Evolutionary conservation across 2,329 filamentous ascomycete genomes (phyloP).

Genomic region (Ramichloridium luteum): DNA sequence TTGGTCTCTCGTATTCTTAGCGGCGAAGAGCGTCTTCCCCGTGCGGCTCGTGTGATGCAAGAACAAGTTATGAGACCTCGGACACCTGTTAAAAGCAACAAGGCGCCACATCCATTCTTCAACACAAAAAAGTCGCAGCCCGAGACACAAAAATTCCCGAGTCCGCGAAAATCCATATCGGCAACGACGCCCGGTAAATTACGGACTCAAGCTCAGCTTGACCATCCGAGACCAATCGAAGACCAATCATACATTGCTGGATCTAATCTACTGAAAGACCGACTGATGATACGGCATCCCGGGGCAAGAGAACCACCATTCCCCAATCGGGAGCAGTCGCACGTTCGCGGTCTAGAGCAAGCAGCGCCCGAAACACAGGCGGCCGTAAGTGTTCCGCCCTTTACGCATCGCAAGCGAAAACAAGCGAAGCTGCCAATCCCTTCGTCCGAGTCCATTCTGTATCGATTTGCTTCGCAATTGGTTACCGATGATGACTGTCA

Average conservation of each 20-base stretch:
- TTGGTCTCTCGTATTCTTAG: slow-evolving; percentile 53
- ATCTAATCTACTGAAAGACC: slow-evolving; percentile 22
- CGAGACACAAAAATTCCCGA: slow-evolving; percentile 17
- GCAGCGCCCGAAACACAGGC: slow-evolving; percentile 1
- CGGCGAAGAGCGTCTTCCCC: slow-evolving; percentile 23
- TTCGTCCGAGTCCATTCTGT: slow-evolving; percentile 16
- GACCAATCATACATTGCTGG: slow-evolving; percentile 10
- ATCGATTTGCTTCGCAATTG: slow-evolving; percentile 11
- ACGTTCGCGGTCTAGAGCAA: slow-evolving; percentile 43
- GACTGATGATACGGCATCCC: slow-evolving; percentile 44
- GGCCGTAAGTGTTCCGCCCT: not conserved
- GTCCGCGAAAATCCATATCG: slow-evolving; percentile 22
- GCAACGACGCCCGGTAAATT: slow-evolving; percentile 38
- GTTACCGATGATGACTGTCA: slow-evolving; percentile 11
- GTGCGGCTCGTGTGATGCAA: slow-evolving; percentile 6
- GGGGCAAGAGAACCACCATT: slow-evolving; percentile 58
- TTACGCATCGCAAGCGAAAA: slow-evolving; percentile 27
- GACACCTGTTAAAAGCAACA: slow-evolving; percentile 13
- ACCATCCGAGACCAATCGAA: slow-evolving; percentile 10
- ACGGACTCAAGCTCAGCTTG: slow-evolving; percentile 17
- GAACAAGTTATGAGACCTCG: not conserved
- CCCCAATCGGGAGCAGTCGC: slow-evolving; percentile 53
- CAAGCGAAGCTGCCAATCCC: slow-evolving; percentile 14
- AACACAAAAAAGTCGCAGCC: slow-evolving; percentile 27
- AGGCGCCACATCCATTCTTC: slow-evolving; percentile 56